Evolutionary conservation across 164 flowering plant genomes (phyloP), one percentile per base, ranked within the genome.

Genomic region (Umbilicus rupestris): DNA sequence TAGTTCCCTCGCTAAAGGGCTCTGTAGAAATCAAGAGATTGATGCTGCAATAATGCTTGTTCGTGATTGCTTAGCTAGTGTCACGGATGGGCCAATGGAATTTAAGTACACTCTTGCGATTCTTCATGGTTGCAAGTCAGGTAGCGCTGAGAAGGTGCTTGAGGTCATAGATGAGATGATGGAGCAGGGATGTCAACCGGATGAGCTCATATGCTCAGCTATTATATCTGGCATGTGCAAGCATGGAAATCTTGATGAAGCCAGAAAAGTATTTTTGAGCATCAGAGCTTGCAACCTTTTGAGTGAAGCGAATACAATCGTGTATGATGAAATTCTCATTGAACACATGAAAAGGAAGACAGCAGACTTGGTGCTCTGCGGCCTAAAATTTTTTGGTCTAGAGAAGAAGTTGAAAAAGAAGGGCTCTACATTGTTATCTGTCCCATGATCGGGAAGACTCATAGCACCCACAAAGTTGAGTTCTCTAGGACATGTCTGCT

Each of bases 281-380:
- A 73, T 91, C 81, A 78, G 72, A 66, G 80, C 80, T 46, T 79
- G 78, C 41, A 83, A 79, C n/a, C 74, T 83, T 73, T 74, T 94
- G 28, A 80, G 79, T 2, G 97, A 94, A 76, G 82, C 93, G 46
- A 78, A 81, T 63, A 30, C 73, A 45, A 82, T 89, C 46, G 77
- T 82, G 28, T 91, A 88, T 71, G 96, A 91, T 71, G 97, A 94
- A 65, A 64, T 87, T 55, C 83, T 94, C 64, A 70, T 85, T 45
- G 92, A 89, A 35, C 92, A 94, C 66, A 81, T 80, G 88, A 79
- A 84, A 76, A 88, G 78, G 80, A 88, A 82, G 69, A 85, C 96
- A 1, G 92, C 91, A 37, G 89, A 84, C 41, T 74, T 94, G 76
- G 85, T 89, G 62, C 67, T 76, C 47, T 81, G 87, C 42, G 92